A percentile compares a stretch with the other conserved stretches of the same genome.
These are phyloP conservation scores for Flaveria sonorensis DNA, from an alignment of 129 eudicot genomes.

Conservation along the genomic window DNA sequence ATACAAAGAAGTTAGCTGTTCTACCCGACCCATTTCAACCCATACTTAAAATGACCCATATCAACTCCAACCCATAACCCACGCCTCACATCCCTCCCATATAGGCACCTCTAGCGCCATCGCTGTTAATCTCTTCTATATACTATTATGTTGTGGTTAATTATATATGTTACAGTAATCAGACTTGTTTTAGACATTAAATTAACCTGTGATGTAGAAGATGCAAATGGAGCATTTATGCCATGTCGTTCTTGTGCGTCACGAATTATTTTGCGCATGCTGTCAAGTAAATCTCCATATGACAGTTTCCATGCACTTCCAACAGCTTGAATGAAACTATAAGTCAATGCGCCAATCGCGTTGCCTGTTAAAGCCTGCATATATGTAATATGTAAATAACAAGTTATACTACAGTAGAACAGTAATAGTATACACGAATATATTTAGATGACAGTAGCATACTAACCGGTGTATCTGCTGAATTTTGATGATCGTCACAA, in stretches of 20 bases:
- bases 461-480: constrained; percentile 61
- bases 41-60: no score
- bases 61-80: no score
- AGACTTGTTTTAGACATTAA: neutral
- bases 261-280: constrained; percentile 45
- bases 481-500: constrained; percentile 65
- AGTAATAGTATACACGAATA: neutral
- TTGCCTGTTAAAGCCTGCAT: constrained; percentile 61
- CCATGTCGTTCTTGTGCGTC: constrained; percentile 47
- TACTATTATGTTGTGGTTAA: neutral
- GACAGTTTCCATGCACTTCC: constrained; percentile 45
- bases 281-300: constrained; percentile 55
- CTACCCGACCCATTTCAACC: no score
- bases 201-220: constrained; percentile 49
- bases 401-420: neutral
- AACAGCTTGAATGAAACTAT: constrained; percentile 60
- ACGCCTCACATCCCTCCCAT: no score
- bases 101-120: no score
- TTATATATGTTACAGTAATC: neutral
- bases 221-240: constrained; percentile 37
- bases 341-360: constrained; percentile 69
- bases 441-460: neutral
- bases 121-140: no score
- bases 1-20: no score
- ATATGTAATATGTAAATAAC: neutral